Conservation (phyloP, 345 rosid genomes). For the Raphanus raphanistrum region DNA sequence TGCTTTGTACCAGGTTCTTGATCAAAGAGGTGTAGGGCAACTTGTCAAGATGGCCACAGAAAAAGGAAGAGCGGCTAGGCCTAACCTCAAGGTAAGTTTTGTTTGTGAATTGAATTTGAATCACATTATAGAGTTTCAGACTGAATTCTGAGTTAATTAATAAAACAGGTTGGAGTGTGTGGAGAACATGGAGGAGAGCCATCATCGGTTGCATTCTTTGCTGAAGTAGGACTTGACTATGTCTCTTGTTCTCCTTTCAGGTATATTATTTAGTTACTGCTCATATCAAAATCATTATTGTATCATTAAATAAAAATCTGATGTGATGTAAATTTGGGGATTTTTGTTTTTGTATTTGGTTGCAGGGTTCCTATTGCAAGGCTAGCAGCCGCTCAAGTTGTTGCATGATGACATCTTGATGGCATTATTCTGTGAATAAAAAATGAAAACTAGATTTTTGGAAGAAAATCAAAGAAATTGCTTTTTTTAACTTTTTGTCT, state of each 20-base stretch:
- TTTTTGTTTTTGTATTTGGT: not conserved
- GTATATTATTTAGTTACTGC: slow-evolving; percentile 21
- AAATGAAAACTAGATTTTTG: not conserved
- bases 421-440: slow-evolving; percentile 24
- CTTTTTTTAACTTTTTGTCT: not conserved
- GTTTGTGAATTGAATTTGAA: not conserved
- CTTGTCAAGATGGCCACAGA: slow-evolving; percentile 82
- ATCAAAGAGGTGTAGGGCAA: slow-evolving; percentile 88
- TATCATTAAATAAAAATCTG: not conserved
- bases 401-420: slow-evolving; percentile 35
- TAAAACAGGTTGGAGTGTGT: slow-evolving; percentile 75
- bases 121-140: not conserved
- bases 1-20: slow-evolving; percentile 69
- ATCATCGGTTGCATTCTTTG: slow-evolving; percentile 84
- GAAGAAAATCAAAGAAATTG: slow-evolving; percentile 9
- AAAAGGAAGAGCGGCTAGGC: slow-evolving; percentile 78
- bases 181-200: slow-evolving; percentile 99
- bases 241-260: slow-evolving; percentile 99
- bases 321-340: not conserved
- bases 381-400: slow-evolving; percentile 92
- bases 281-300: not conserved
- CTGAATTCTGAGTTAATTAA: not conserved
- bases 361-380: slow-evolving; percentile 88
- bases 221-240: slow-evolving; percentile 85
- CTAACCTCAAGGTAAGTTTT: slow-evolving; percentile 65